Percentiles rank a stretch among this genome's conserved stretches.
phyloP scores from a whole-genome alignment of 306 rosid genomes.

The Castanospermum australe region DNA sequence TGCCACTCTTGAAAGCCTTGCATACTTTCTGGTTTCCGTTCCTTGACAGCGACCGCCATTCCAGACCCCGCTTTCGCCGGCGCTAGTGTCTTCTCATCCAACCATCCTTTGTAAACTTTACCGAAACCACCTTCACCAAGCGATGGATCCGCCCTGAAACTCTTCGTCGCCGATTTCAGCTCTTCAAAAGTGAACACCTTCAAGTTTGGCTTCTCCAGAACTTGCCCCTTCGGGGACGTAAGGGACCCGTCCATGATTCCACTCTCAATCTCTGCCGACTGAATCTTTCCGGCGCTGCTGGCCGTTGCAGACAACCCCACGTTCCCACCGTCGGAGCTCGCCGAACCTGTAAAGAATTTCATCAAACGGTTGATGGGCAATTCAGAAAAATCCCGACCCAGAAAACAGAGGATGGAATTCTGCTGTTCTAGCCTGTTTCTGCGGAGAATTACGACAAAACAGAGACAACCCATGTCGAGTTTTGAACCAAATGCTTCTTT shows the following conservation, averaged over 20 bases:
- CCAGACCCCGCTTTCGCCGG: slow-evolving; percentile 65
- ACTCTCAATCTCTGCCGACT: slow-evolving; percentile 53
- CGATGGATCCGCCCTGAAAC: slow-evolving; percentile 61
- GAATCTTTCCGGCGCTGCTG: slow-evolving; percentile 58
- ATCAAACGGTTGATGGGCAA: not conserved
- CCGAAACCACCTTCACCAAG: slow-evolving; percentile 95
- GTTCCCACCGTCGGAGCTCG: slow-evolving; percentile 45
- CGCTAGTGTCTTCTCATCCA: slow-evolving; percentile 63
- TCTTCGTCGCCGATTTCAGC: slow-evolving; percentile 59
- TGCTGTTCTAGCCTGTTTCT: not conserved
- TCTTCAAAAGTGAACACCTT: slow-evolving; percentile 63
- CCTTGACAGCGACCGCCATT: slow-evolving; percentile 72
- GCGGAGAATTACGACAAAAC: not conserved
- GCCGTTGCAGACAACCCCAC: slow-evolving; percentile 44
- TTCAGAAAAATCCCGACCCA: not conserved
- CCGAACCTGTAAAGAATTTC: slow-evolving; percentile 34
- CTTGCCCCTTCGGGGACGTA: slow-evolving; percentile 33
- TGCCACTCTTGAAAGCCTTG: slow-evolving; percentile 93
- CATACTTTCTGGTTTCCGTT: slow-evolving; percentile 64
- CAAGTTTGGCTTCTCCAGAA: slow-evolving; percentile 55
- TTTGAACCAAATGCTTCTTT: not conserved
- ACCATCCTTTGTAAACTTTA: slow-evolving; percentile 83
- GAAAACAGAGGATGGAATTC: not conserved
- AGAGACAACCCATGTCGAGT: slow-evolving; percentile 15
- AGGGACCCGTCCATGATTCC: slow-evolving; percentile 35